Evolutionary conservation across 2,329 filamentous ascomycete genomes (phyloP).

Genomic region (Alternaria tenuissima): DNA sequence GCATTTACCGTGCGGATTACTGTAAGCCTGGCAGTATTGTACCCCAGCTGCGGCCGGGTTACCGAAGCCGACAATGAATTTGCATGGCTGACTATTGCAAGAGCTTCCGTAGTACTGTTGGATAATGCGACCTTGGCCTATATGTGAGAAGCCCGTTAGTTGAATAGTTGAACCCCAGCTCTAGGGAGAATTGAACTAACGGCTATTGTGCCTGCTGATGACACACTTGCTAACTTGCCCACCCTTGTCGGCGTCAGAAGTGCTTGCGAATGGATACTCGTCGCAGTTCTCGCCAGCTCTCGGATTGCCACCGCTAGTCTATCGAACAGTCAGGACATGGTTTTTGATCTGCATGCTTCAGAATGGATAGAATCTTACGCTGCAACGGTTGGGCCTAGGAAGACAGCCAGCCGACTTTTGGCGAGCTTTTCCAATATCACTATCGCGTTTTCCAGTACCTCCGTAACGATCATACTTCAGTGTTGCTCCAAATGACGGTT

Average conservation of each 20-base stretch:
- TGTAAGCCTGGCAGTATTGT: constrained; percentile 1
- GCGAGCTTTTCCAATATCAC: background rate
- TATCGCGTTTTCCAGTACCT: constrained; percentile 1
- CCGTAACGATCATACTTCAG: constrained; percentile 3
- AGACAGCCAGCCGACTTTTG: constrained; percentile 3
- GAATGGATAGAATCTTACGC: background rate
- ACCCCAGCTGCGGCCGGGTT: background rate
- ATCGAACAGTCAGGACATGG: background rate
- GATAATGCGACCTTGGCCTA: background rate
- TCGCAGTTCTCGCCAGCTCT: constrained; percentile 3
- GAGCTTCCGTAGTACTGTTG: background rate
- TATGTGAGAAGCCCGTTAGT: background rate
- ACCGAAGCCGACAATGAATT: background rate
- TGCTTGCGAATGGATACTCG: constrained; percentile 1
- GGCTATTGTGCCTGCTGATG: background rate
- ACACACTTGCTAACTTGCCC: constrained; percentile 1
- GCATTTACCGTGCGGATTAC: background rate
- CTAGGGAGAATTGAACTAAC: background rate
- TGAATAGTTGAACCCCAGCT: background rate
- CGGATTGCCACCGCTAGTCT: background rate
- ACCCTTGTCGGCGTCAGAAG: background rate
- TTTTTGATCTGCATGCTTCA: background rate
- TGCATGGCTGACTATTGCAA: background rate
- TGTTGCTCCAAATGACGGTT: background rate
- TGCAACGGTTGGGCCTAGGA: background rate